These are phyloP conservation scores for Amphirosellinia nigrospora DNA, from an alignment of 495 filamentous ascomycete species.

Conservation along the genomic window DNA sequence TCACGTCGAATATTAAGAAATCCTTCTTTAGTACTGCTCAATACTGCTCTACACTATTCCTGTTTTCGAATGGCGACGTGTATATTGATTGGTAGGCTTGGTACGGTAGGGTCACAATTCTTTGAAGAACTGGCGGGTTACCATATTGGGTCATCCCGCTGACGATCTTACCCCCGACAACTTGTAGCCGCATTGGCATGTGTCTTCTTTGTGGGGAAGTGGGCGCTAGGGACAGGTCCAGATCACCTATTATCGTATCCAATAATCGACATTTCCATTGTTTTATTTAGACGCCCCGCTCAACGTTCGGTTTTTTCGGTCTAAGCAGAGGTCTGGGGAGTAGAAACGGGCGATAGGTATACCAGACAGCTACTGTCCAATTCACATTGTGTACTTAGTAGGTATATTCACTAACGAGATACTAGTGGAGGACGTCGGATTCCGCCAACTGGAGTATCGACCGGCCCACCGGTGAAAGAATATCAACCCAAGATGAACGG, in stretches of 20 bases:
- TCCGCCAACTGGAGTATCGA: background rate
- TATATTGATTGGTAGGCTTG: background rate
- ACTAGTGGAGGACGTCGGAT: background rate
- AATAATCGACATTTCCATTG: constrained; percentile 15
- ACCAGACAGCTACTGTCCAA: background rate
- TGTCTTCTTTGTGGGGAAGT: constrained; percentile 19
- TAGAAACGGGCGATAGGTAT: background rate
- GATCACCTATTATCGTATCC: constrained; percentile 1
- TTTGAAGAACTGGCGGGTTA: constrained; percentile 14
- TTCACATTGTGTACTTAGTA: background rate
- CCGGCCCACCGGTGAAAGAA: background rate
- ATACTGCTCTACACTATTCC: background rate
- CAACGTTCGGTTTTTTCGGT: background rate
- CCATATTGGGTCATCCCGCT: constrained; percentile 17
- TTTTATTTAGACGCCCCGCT: constrained; percentile 13
- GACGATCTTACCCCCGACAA: constrained; percentile 15
- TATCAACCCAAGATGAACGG: background rate
- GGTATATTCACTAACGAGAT: background rate
- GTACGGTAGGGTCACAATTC: constrained; percentile 5
- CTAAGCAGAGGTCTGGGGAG: background rate
- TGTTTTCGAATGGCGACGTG: constrained; percentile 5
- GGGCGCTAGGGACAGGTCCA: constrained; percentile 12
- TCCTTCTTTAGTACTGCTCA: background rate
- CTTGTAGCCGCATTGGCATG: constrained; percentile 4
- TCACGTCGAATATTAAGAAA: background rate